Base-by-base conservation (phyloP, 805 yeast species). In the Wickerhamomyces alni region DNA sequence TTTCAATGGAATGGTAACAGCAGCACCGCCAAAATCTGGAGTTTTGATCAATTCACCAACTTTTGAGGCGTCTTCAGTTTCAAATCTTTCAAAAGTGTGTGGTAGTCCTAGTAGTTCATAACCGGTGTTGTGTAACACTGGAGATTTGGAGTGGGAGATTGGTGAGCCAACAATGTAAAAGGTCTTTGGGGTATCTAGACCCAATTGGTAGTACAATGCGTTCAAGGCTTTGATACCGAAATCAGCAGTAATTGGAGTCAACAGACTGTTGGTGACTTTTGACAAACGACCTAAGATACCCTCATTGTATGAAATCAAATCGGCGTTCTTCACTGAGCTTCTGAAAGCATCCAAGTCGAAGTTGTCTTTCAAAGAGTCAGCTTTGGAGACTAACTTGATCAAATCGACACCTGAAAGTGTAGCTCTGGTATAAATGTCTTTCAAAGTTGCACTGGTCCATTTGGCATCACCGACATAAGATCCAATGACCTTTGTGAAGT, bases 1-100 rank as follows among this genome's bases (percentile, higher is more conserved):
- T 59, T 93, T 93, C 57, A 91, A 69, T 4, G 99, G 99, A 57
- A 91, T 91, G 2, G 99, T 93, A 8, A 93, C 87, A 5, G 95
- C 89, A 45, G 85, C 78, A n/a, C 99, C 99, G 35, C 98, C 98
- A 54, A 93, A 83, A 8, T 65, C 55, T 13, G 75, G 61, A 16
- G 59, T 59, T 28, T 67, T 57, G 42, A 77, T 65, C 39, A 88
- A 58, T 33, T 71, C 61, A 36, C 69, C 67, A 21, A 86, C 89
- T 36, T 68, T 70, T 2, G 57, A 55, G 9, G 81, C 86, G 50
- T 77, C 74, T 17, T 67, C 69, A 1, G 95, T 78, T 57, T 87
- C 96, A 55, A 75, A 77, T 45, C 70, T 68, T 13, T 63, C 72
- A 55, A 89, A 88, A 5, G 54, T 50, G 60, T 88, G 80, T 12